Evolutionary conservation across 495 filamentous ascomycete genomes (phyloP).

Genomic region (Tuber microsphaerosporum): DNA sequence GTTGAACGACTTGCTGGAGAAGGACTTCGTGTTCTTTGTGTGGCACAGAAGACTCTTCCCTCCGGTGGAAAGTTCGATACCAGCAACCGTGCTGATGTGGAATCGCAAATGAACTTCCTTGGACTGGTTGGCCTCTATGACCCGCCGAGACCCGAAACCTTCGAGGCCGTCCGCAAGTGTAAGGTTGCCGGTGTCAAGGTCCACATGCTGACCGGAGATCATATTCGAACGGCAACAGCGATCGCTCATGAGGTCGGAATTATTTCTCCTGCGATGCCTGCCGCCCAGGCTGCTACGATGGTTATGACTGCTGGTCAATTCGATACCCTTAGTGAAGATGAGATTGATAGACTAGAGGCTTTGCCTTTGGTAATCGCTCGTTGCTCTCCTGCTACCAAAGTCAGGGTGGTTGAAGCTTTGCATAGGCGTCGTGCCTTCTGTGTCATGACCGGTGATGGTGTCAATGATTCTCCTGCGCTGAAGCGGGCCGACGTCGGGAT

Average conservation of each 20-base stretch:
- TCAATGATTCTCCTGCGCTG: conserved; percentile 77
- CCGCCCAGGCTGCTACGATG: conserved; percentile 43
- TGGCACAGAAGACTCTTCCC: conserved; percentile 45
- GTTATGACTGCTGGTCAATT: conserved; percentile 67
- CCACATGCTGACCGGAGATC: conserved; percentile 62
- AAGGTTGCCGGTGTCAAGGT: conserved; percentile 54
- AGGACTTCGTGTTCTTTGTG: conserved; percentile 54
- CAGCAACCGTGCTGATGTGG: conserved; percentile 48
- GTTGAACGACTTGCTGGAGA: conserved; percentile 52
- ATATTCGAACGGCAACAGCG: conserved; percentile 56
- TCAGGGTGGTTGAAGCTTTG: conserved; percentile 70
- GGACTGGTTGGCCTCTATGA: conserved; percentile 69
- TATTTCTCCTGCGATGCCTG: conserved; percentile 37
- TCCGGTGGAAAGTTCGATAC: conserved; percentile 40
- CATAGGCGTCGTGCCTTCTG: conserved; percentile 59
- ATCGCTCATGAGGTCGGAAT: conserved; percentile 54
- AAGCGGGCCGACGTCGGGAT: conserved; percentile 79
- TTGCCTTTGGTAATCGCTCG: conserved; percentile 65
- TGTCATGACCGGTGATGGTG: conserved; percentile 87
- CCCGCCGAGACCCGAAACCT: conserved; percentile 62
- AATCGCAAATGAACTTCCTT: conserved; percentile 55
- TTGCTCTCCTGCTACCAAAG: conserved; percentile 65
- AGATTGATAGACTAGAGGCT: conserved; percentile 60
- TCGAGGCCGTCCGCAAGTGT: conserved; percentile 50
- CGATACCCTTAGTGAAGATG: conserved; percentile 55